These are phyloP conservation scores for Amborella trichopoda DNA, from an alignment of 164 flowering plant genomes.

Conservation along the genomic window DNA sequence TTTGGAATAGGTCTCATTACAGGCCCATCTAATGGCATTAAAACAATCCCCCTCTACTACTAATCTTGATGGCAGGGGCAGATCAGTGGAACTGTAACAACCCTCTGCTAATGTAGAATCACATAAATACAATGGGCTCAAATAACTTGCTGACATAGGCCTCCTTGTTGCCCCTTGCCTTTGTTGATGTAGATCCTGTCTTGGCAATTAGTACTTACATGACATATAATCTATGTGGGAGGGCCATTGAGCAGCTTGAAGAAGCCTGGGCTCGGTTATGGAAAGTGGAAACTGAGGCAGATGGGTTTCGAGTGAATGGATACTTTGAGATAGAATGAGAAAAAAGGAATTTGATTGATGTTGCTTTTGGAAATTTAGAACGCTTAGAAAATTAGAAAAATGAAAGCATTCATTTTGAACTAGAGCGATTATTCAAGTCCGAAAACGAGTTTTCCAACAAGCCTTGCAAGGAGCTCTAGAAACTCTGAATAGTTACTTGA, in stretches of 20 bases:
- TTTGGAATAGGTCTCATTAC: no score
- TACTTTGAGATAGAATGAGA: not conserved
- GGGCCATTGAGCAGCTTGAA: not conserved
- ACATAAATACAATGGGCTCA: no score
- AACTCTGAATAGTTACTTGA: no score
- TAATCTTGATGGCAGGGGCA: no score
- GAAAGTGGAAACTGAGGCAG: not conserved
- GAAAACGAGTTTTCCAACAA: constrained; percentile 1
- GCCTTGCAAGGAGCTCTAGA: constrained; percentile 1
- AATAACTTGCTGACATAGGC: no score
- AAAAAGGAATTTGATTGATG: not conserved
- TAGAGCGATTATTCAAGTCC: not conserved
- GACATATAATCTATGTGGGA: not conserved
- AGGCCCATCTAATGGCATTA: no score
- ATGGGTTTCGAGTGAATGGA: constrained; percentile 1
- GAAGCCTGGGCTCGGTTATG: not conserved
- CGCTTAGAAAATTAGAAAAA: not conserved
- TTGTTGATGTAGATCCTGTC: no score
- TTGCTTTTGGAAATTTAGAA: not conserved
- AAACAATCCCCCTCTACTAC: no score
- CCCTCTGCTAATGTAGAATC: no score
- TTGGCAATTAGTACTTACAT: not conserved
- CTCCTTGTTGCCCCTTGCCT: no score
- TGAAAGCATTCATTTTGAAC: constrained; percentile 1
- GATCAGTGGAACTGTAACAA: no score